Percentiles rank a stretch among this genome's conserved stretches.
These are phyloP conservation scores for Diaporthe velutina DNA, from an alignment of 2,329 filamentous ascomycete genomes.

Conservation along the genomic window DNA sequence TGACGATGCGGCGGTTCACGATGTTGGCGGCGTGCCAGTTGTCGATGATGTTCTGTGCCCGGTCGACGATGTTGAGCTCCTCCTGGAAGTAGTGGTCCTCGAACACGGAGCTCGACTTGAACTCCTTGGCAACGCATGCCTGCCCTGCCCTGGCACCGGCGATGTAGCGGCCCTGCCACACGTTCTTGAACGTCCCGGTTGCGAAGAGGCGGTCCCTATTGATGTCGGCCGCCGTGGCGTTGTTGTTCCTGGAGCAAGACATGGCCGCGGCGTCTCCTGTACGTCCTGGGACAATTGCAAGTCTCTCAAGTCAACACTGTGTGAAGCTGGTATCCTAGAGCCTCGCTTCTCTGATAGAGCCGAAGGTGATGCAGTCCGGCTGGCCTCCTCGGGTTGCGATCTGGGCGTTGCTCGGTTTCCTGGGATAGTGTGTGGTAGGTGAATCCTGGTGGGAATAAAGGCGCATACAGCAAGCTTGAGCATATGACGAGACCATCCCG, in stretches of 20 bases:
- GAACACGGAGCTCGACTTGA: slow-evolving; percentile 30
- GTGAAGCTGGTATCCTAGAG: background rate
- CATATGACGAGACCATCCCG: background rate
- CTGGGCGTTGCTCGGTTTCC: background rate
- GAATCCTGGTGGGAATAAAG: background rate
- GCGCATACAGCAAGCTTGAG: slow-evolving; percentile 27
- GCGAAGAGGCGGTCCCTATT: slow-evolving; percentile 26
- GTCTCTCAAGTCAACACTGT: background rate
- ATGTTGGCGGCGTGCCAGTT: slow-evolving; percentile 40
- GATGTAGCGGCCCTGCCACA: slow-evolving; percentile 30
- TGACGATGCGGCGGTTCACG: slow-evolving; percentile 48
- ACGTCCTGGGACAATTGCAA: no score
- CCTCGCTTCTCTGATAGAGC: background rate
- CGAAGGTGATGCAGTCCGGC: background rate
- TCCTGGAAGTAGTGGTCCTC: slow-evolving; percentile 35
- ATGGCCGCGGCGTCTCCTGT: background rate
- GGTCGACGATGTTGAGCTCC: slow-evolving; percentile 32
- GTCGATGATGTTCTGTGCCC: slow-evolving; percentile 32
- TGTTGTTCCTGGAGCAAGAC: slow-evolving; percentile 21
- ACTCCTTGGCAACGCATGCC: slow-evolving; percentile 34
- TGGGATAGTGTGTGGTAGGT: no score
- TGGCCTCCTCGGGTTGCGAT: background rate
- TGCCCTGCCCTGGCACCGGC: slow-evolving; percentile 11
- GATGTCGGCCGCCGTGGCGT: slow-evolving; percentile 31
- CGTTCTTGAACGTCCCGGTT: slow-evolving; percentile 32